Evolutionary conservation across 306 rosid species (phyloP), one percentile per base, ranked within the genome.

Genomic region (Gleditsia sinensis): DNA sequence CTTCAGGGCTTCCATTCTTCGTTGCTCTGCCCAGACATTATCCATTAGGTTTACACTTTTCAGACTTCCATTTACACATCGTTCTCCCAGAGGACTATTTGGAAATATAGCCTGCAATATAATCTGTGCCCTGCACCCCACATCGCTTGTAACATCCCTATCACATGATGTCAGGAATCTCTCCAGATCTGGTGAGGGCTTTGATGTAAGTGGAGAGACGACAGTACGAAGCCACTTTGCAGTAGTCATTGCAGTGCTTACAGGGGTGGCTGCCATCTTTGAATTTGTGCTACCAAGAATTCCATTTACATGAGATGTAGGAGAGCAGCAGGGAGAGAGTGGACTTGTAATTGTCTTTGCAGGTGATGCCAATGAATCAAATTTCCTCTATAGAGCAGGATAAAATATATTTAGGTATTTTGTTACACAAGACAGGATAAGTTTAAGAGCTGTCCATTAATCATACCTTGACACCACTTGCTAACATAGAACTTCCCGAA

Each of bases 181-280:
- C 71, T 85, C 92, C 67, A 94, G 88, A 82, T 94, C 97, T 6
- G 76, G 81, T 4, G 98, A 89, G 71, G 97, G 97, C 82, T 69
- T 85, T 16, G 94, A 83, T 7, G 96, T 82, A 76, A 94, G 94
- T 63, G 92, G 97, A 53, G 94, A 91, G 74, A 94, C 85, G 77
- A 91, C 86, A 25, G 91, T 89, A 25, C 97, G 86, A 49, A 94
- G 98, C 98, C 98, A 94, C 90, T 94, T 94, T 71, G 98, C 98
- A 25, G 98, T 94, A 53, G 96, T 94, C 97, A 91, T 94, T 79
- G 98, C 97, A 14, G 97, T 91, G 89, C 98, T 94, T 58, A 94
- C 94, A 45, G 98, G 98, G 33, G 98, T 94, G 34, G 98, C 97
- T n/a, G 89, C 86, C 69, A 88, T 78, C 86, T 82, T 91, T 53